phyloP scores from a whole-genome alignment of 2,329 filamentous ascomycete genomes.

The Aspergillus tanneri region DNA sequence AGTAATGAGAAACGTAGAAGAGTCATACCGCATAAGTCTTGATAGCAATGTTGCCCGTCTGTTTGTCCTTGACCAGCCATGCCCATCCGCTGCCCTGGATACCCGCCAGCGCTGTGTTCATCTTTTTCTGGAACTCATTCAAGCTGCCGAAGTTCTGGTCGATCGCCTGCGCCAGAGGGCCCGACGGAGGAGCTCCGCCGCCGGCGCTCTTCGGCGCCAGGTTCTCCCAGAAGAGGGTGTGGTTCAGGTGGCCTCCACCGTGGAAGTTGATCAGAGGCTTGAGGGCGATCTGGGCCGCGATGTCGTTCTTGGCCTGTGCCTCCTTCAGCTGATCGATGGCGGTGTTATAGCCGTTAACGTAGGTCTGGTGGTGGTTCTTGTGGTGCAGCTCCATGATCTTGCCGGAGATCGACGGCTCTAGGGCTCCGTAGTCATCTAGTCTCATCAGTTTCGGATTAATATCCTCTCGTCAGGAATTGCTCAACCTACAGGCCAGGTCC shows the following conservation, averaged over 20 bases:
- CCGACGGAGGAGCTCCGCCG: constrained; percentile 62
- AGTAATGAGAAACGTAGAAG: neutral
- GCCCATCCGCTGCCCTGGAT: constrained; percentile 67
- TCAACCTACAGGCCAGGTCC: constrained; percentile 70
- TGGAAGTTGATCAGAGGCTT: constrained; percentile 65
- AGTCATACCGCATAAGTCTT: constrained; percentile 61
- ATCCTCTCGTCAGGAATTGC: neutral
- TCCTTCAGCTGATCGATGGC: constrained; percentile 69
- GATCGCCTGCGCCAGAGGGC: constrained; percentile 58
- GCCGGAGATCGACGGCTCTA: constrained; percentile 79
- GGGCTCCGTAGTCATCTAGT: constrained; percentile 90
- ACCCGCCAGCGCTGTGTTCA: constrained; percentile 63
- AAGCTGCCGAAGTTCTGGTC: constrained; percentile 60
- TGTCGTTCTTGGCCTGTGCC: constrained; percentile 55
- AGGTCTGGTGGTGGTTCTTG: constrained; percentile 91
- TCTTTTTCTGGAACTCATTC: constrained; percentile 60
- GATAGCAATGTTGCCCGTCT: constrained; percentile 57
- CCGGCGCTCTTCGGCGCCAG: constrained; percentile 61
- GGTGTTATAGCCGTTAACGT: constrained; percentile 84
- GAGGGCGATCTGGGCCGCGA: constrained; percentile 57
- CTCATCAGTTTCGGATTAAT: neutral
- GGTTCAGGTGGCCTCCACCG: constrained; percentile 63
- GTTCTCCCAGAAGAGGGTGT: constrained; percentile 67
- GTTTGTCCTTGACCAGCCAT: constrained; percentile 62
- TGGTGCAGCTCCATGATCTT: constrained; percentile 97